Evolutionary conservation across 805 yeast species (phyloP).

Genomic region (Millerozyma miso): DNA sequence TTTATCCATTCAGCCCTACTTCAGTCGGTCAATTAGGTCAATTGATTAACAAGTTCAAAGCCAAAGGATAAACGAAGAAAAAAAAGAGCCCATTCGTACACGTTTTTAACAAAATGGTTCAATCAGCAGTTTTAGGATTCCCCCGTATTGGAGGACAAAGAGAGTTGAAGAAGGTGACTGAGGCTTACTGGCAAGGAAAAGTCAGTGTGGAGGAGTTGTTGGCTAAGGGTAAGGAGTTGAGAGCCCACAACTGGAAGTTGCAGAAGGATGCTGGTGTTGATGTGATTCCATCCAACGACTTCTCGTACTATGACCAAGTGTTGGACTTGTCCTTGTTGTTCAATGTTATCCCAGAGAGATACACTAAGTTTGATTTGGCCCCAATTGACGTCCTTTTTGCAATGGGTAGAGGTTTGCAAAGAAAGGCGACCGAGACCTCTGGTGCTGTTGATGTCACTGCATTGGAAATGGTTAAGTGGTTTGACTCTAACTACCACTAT

Average conservation of each 20-base stretch:
- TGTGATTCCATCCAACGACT: constrained; percentile 94
- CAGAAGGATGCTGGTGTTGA: constrained; percentile 98
- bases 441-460: constrained; percentile 98
- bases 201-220: constrained; percentile 79
- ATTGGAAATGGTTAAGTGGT: constrained; percentile 99
- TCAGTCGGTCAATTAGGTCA: not conserved
- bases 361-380: constrained; percentile 84
- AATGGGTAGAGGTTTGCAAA: constrained; percentile 99
- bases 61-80: not conserved
- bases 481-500: constrained; percentile 98
- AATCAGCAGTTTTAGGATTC: constrained; percentile 97
- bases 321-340: constrained; percentile 87
- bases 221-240: constrained; percentile 90
- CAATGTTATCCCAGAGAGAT: constrained; percentile 96
- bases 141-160: constrained; percentile 99
- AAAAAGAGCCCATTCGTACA: not conserved
- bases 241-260: constrained; percentile 96
- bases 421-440: constrained; percentile 81
- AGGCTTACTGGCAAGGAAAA: constrained; percentile 98
- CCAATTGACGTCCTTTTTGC: constrained; percentile 93
- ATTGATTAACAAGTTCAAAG: constrained; percentile 6
- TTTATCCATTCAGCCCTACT: not conserved
- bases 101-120: constrained; percentile 60
- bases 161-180: constrained; percentile 98
- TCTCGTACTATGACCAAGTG: constrained; percentile 97